phyloP scores from a whole-genome alignment of 1,139 yeast species.

The Candida buenavistaensis region DNA sequence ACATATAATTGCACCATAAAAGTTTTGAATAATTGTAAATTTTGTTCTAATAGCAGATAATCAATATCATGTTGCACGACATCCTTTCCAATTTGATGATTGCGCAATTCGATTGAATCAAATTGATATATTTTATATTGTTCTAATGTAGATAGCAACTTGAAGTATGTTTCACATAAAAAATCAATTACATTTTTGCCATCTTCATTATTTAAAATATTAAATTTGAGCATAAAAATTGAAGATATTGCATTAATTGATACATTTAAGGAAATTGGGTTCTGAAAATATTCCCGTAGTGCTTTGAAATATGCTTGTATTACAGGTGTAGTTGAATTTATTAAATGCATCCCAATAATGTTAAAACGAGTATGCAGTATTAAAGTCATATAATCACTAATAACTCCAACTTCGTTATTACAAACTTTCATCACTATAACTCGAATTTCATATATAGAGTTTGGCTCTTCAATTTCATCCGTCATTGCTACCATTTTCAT shows the following conservation, averaged over 20 bases:
- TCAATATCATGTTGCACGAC: constrained; percentile 3
- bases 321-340: constrained; percentile 5
- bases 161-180: constrained; percentile 14
- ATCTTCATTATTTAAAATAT: constrained; percentile 10
- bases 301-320: constrained; percentile 7
- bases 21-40: constrained; percentile 12
- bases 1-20: constrained; percentile 13
- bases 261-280: constrained; percentile 9
- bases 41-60: constrained; percentile 10
- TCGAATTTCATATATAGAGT: constrained; percentile 5
- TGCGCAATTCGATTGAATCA: constrained; percentile 14
- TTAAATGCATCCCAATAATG: constrained; percentile 4
- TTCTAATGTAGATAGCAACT: constrained; percentile 11
- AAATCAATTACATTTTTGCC: constrained; percentile 13
- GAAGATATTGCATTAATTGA: constrained; percentile 8
- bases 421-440: constrained; percentile 9
- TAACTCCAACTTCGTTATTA: neutral
- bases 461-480: neutral
- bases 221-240: constrained; percentile 11
- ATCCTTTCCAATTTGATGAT: constrained; percentile 2
- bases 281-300: constrained; percentile 11
- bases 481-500: constrained; percentile 4
- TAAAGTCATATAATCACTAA: constrained; percentile 1
- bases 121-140: constrained; percentile 14
- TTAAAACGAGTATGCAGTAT: constrained; percentile 5